These are phyloP conservation scores for Cercospora zeina DNA, from an alignment of 2,329 filamentous ascomycete species.

Conservation along the genomic window DNA sequence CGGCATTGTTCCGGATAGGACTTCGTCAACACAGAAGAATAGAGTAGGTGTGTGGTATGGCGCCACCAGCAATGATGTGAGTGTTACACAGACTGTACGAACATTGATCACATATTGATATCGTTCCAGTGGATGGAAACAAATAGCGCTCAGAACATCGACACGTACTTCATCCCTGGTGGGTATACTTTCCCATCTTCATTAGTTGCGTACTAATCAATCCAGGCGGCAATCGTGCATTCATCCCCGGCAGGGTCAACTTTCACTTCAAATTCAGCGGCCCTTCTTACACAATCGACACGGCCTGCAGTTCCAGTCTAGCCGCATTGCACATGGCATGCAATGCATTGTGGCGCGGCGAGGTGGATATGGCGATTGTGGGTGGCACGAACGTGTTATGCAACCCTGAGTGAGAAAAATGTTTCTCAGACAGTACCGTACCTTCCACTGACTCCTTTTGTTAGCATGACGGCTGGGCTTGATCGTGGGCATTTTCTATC, in stretches of 20 bases:
- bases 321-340: constrained; percentile 30
- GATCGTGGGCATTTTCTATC: constrained; percentile 30
- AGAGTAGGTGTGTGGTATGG: constrained; percentile 41
- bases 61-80: constrained; percentile 36
- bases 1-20: constrained; percentile 35
- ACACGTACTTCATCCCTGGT: constrained; percentile 29
- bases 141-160: constrained; percentile 30
- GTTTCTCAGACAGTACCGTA: no score
- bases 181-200: background rate
- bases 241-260: constrained; percentile 30
- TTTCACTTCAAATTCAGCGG: constrained; percentile 34
- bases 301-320: constrained; percentile 33
- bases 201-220: background rate
- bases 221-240: constrained; percentile 11
- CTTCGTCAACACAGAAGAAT: constrained; percentile 33
- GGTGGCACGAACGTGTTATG: constrained; percentile 33
- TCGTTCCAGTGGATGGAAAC: constrained; percentile 26
- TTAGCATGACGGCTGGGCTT: constrained; percentile 28
- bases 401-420: no score
- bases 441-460: no score
- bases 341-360: constrained; percentile 30
- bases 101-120: background rate
- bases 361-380: constrained; percentile 31
- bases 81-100: background rate
- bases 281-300: constrained; percentile 32